Base-by-base conservation (phyloP, 352 stramenopile genomes). In the Thalassiosira exigua region DNA sequence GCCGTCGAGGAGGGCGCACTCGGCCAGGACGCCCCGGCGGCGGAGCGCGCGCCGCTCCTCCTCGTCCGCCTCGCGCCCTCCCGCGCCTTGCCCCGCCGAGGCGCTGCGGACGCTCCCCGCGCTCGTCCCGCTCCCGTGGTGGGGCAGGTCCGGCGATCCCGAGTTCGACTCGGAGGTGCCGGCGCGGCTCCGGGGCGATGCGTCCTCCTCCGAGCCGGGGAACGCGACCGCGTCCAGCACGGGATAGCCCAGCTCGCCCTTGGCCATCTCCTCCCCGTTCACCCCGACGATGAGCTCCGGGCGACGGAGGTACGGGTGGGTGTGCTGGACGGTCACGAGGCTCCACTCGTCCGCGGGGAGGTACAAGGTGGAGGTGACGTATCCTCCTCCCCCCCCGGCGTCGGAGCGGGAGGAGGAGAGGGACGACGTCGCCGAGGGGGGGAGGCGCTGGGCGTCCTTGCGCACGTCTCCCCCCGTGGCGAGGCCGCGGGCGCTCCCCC, bases 261-360 rank as follows among this genome's bases (percentile, higher is more conserved):
- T 76, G n/a, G 64, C 69, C 41, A 85, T 82, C 21, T 88, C 78
- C 19, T 82, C 73, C 29, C 90, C 90, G 75, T 94, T 88, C 0
- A 94, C 81, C 46, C 75, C 87, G 9, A 93, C 52, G 11, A 76
- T 89, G 58, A 91, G 80, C 41, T 91, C 71, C 2, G 90, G 84
- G 50, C 87, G 77, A 65, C 91, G 89, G 0, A 94, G 66, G 56
- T 94, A 94, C 14, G 87, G 90, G 74, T 91, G 90, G 2, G 84
- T 82, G 69, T 94, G 90, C 30, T 85, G 83, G 46, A 93, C 87
- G 41, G 64, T 75, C 41, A 94, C 66, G 22, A 94, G 72, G 53
- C 53, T 69, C 90, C 89, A 94, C 80, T 88, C 73, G 68, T 86
- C 70, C 3, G 86, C 75, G 2, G 62, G 76, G 21, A 88, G 72